These are phyloP conservation scores for Blastobotrys parvus DNA, from an alignment of 805 yeast genomes.

Conservation along the genomic window DNA sequence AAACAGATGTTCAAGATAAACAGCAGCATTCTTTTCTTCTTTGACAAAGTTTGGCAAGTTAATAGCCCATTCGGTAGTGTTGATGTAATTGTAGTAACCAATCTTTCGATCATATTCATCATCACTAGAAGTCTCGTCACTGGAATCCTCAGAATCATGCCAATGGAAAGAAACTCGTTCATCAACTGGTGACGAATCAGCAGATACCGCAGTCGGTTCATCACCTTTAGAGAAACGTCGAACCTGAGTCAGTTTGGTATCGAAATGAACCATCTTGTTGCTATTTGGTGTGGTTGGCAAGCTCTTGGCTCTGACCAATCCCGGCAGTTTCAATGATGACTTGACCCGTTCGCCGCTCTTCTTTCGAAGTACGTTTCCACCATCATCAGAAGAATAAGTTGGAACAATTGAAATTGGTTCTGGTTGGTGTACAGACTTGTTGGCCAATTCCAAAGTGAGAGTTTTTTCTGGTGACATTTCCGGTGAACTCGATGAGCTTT, in stretches of 20 bases:
- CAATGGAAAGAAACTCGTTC: slow-evolving; percentile 24
- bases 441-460: no score
- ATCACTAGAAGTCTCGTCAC: slow-evolving; percentile 12
- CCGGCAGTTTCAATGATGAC: slow-evolving; percentile 49
- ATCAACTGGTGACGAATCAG: slow-evolving; percentile 50
- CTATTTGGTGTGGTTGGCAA: slow-evolving; percentile 39
- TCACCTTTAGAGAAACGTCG: slow-evolving; percentile 66
- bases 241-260: slow-evolving; percentile 48
- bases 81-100: slow-evolving; percentile 13
- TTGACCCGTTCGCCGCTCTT: slow-evolving; percentile 85
- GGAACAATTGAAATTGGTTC: no score
- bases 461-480: no score
- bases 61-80: slow-evolving; percentile 25
- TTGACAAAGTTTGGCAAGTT: slow-evolving; percentile 24
- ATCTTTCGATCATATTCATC: slow-evolving; percentile 18
- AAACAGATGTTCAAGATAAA: slow-evolving; percentile 59
- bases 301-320: slow-evolving; percentile 28
- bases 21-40: slow-evolving; percentile 27
- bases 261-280: slow-evolving; percentile 75
- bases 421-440: no score
- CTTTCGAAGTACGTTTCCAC: slow-evolving; percentile 49
- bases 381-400: not conserved
- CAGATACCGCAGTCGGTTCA: slow-evolving; percentile 69
- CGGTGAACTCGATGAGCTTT: not conserved
- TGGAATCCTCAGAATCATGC: slow-evolving; percentile 17